These are phyloP conservation scores for Olyra latifolia DNA, from an alignment of 176 grass and related monocot species.

Conservation along the genomic window DNA sequence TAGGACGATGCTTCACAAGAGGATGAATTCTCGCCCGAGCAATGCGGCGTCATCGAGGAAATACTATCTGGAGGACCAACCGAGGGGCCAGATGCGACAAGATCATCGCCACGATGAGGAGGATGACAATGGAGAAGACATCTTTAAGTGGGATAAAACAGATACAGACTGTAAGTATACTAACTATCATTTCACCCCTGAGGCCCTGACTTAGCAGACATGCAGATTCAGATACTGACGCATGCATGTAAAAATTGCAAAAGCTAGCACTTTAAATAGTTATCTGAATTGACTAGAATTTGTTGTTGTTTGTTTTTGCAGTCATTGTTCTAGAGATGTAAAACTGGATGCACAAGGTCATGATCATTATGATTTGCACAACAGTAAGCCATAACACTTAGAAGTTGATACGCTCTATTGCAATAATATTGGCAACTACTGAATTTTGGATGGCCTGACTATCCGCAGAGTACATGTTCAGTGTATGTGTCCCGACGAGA, in stretches of 20 bases:
- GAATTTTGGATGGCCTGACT: not conserved
- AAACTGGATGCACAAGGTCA: conserved; percentile 1
- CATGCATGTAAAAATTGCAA: not conserved
- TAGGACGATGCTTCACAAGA: conserved; percentile 74
- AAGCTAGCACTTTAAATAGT: not conserved
- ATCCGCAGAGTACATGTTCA: conserved; percentile 3
- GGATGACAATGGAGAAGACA: conserved; percentile 42
- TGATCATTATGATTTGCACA: conserved; percentile 4
- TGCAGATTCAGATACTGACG: not conserved
- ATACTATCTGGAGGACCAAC: conserved; percentile 64
- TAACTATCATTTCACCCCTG: not conserved
- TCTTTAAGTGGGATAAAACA: conserved; percentile 90
- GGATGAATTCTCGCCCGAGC: conserved; percentile 55
- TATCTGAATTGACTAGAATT: not conserved
- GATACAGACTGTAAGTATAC: conserved; percentile 86
- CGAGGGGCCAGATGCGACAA: conserved; percentile 32
- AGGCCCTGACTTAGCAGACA: not conserved
- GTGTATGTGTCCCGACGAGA: not conserved
- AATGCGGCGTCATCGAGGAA: conserved; percentile 57
- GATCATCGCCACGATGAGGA: conserved; percentile 12
- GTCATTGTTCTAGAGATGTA: conserved; percentile 98
- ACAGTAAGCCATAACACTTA: conserved; percentile 9
- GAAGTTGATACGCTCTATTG: not conserved
- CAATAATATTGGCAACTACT: not conserved
- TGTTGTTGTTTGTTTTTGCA: conserved; percentile 31